phyloP scores from a whole-genome alignment of 805 yeast genomes.

The Candida morakotiae region DNA sequence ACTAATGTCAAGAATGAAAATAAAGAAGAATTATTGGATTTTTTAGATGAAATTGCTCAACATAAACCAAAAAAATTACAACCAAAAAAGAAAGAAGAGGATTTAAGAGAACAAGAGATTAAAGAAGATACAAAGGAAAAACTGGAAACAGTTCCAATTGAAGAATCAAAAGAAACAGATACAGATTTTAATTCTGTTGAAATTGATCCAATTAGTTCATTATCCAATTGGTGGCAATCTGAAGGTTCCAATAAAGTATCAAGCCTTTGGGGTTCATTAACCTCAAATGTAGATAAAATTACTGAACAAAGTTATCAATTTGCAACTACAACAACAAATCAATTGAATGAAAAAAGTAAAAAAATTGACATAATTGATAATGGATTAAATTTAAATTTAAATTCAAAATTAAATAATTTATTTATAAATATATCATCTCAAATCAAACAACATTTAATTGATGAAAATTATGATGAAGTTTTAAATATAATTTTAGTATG shows the following conservation, averaged over 20 bases:
- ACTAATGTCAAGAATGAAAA: conserved; percentile 23
- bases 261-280: conserved; percentile 66
- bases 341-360: conserved; percentile 36
- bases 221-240: conserved; percentile 74
- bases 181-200: neutral
- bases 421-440: conserved; percentile 36
- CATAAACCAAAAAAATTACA: conserved; percentile 46
- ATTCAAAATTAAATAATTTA: conserved; percentile 25
- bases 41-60: conserved; percentile 67
- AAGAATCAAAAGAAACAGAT: neutral
- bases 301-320: conserved; percentile 50
- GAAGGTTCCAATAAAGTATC: conserved; percentile 65
- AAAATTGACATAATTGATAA: conserved; percentile 20
- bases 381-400: too few species aligned
- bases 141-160: conserved; percentile 4
- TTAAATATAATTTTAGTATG: conserved; percentile 49
- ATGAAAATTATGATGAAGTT: conserved; percentile 45
- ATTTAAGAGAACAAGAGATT: neutral
- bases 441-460: conserved; percentile 50
- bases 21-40: conserved; percentile 52
- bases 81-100: conserved; percentile 19
- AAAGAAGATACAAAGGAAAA: conserved; percentile 11
- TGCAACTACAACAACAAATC: conserved; percentile 43
- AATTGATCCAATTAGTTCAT: conserved; percentile 57
- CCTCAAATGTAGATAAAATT: conserved; percentile 44